phyloP scores from a whole-genome alignment of 2,329 filamentous ascomycete genomes.

The Teratosphaeria nubilosa region DNA sequence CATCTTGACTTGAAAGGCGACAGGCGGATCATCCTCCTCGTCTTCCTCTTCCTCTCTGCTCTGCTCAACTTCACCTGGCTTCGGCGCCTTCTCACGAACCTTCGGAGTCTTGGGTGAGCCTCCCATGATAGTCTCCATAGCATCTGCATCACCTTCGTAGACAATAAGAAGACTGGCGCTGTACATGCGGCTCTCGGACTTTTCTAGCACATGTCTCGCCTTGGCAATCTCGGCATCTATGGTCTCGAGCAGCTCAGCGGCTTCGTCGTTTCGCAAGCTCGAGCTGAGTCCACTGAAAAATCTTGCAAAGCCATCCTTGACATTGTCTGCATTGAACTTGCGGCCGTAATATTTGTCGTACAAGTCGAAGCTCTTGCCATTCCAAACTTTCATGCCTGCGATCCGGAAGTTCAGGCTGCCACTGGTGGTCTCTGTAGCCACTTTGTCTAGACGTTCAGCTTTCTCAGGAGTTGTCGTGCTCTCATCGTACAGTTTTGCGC shows the following conservation, averaged over 20 bases:
- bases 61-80: constrained; percentile 12
- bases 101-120: constrained; percentile 26
- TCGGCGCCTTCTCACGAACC: constrained; percentile 19
- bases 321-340: constrained; percentile 44
- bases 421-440: constrained; percentile 50
- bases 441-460: constrained; percentile 48
- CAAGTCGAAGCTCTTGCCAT: constrained; percentile 40
- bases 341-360: constrained; percentile 60
- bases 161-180: constrained; percentile 55
- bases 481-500: constrained; percentile 67
- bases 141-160: constrained; percentile 53
- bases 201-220: constrained; percentile 47
- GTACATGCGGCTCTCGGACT: constrained; percentile 58
- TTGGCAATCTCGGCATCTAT: constrained; percentile 26
- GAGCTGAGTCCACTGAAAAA: constrained; percentile 39
- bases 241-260: constrained; percentile 35
- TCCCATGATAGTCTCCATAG: constrained; percentile 40
- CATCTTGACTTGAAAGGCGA: constrained; percentile 69
- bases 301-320: constrained; percentile 47
- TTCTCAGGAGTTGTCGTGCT: constrained; percentile 54
- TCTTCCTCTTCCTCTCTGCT: constrained; percentile 41
- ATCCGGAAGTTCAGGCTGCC: constrained; percentile 53
- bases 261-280: constrained; percentile 30
- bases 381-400: constrained; percentile 55
- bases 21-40: constrained; percentile 43